Conservation (phyloP, 2,329 filamentous ascomycete genomes). For the Aspergillus candidus region DNA sequence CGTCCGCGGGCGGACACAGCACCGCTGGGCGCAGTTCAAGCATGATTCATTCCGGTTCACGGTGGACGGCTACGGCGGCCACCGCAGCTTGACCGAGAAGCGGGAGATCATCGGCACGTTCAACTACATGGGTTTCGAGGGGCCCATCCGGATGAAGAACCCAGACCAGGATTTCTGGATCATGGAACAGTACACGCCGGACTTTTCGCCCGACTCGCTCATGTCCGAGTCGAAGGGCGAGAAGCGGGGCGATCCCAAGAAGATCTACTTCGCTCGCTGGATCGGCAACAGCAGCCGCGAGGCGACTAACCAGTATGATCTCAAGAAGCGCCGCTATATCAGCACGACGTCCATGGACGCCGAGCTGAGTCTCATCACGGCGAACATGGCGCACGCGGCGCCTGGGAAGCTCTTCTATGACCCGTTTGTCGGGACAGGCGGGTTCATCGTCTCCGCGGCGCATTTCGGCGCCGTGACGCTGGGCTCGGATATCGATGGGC, state of each 20-base stretch:
- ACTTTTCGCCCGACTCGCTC: slow-evolving; percentile 19
- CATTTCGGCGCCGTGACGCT: slow-evolving; percentile 80
- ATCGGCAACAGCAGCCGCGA: slow-evolving; percentile 63
- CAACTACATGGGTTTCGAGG: slow-evolving; percentile 68
- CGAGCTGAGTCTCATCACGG: slow-evolving; percentile 82
- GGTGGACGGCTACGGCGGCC: slow-evolving; percentile 75
- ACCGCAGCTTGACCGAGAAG: slow-evolving; percentile 58
- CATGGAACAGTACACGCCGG: slow-evolving; percentile 70
- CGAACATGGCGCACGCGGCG: slow-evolving; percentile 77
- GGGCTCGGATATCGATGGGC: slow-evolving; percentile 89
- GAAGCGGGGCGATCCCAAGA: slow-evolving; percentile 45
- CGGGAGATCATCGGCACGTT: slow-evolving; percentile 77
- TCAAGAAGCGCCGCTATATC: slow-evolving; percentile 92
- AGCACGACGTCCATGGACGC: slow-evolving; percentile 97
- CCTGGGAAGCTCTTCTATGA: slow-evolving; percentile 88
- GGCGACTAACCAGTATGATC: slow-evolving; percentile 66
- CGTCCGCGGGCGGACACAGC: slow-evolving; percentile 53
- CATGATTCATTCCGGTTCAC: slow-evolving; percentile 71
- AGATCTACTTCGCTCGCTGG: slow-evolving; percentile 66
- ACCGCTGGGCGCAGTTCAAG: slow-evolving; percentile 63
- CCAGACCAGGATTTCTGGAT: slow-evolving; percentile 71
- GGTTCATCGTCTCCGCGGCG: slow-evolving; percentile 82
- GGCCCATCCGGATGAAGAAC: slow-evolving; percentile 68
- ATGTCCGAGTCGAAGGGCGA: slow-evolving; percentile 30
- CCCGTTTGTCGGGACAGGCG: slow-evolving; percentile 91